Percentiles rank a stretch among this genome's conserved stretches.
phyloP scores from a whole-genome alignment of 148 eudicot genomes.

The Cornus suecica region DNA sequence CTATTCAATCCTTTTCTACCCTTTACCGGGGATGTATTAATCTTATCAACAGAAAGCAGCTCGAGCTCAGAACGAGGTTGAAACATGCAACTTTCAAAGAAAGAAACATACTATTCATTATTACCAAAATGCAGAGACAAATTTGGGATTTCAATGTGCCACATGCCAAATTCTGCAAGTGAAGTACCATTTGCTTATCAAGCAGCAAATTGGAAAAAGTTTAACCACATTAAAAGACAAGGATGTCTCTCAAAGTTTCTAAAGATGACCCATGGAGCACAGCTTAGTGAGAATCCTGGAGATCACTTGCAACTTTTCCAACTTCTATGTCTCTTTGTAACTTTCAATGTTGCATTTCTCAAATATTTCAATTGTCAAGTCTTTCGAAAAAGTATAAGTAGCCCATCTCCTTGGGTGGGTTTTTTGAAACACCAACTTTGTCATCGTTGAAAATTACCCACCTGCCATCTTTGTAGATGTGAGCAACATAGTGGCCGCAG shows the following conservation, averaged over 20 bases:
- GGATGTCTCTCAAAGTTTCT: background rate
- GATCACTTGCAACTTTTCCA: constrained; percentile 6
- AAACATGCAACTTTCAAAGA: background rate
- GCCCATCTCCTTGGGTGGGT: constrained; percentile 96
- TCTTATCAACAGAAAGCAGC: background rate
- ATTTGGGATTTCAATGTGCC: background rate
- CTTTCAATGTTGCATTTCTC: background rate
- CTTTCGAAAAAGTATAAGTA: constrained; percentile 90
- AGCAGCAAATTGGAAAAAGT: constrained; percentile 3
- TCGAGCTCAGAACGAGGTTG: background rate
- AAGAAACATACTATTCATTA: no score
- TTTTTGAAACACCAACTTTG: constrained; percentile 82
- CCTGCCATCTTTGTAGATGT: constrained; percentile 76
- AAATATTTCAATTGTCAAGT: constrained; percentile 27
- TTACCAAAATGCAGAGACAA: background rate
- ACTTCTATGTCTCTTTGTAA: background rate
- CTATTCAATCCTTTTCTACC: no score
- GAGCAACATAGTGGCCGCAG: constrained; percentile 97
- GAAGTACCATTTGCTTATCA: background rate
- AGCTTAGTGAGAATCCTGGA: background rate
- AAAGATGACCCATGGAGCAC: background rate
- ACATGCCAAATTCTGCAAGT: background rate
- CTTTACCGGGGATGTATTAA: no score
- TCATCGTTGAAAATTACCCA: constrained; percentile 93
- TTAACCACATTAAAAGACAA: background rate